Percentiles rank a stretch among this genome's conserved stretches.
Evolutionary conservation across 2,329 filamentous ascomycete genomes (phyloP).

Genomic region (Beauveria rudraprayagi): DNA sequence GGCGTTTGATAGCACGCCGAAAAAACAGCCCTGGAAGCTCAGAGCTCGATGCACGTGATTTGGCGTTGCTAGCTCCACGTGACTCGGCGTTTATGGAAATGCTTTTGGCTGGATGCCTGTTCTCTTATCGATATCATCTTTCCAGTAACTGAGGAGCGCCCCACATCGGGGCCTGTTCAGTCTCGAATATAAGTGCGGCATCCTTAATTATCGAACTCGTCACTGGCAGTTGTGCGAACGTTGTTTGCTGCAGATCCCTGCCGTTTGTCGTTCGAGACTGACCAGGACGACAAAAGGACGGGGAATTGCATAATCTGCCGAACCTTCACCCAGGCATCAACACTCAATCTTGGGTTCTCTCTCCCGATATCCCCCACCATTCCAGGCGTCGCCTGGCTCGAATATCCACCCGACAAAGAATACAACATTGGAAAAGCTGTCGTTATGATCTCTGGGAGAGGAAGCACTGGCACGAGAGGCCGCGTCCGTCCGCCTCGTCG

Average conservation of each 20-base stretch:
- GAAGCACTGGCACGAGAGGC: slow-evolving; percentile 31
- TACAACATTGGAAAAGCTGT: neutral
- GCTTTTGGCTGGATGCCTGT: neutral
- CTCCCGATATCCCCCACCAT: neutral
- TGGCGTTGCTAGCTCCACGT: neutral
- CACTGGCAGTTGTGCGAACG: neutral
- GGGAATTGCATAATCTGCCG: neutral
- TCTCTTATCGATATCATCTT: neutral
- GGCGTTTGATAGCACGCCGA: slow-evolving; percentile 2
- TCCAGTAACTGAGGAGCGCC: neutral
- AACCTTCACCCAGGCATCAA: neutral
- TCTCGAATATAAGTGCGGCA: neutral
- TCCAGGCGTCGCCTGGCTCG: neutral
- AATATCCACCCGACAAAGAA: neutral
- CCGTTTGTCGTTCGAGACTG: neutral
- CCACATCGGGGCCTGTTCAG: neutral
- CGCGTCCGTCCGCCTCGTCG: slow-evolving; percentile 37
- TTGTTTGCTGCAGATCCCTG: neutral
- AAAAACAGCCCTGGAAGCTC: slow-evolving; percentile 1
- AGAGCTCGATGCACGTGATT: slow-evolving; percentile 1
- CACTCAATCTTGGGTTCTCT: neutral
- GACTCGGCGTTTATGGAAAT: neutral
- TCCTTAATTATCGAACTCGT: neutral
- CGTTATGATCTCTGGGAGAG: slow-evolving; percentile 41
- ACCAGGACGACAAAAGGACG: neutral